phyloP scores from a whole-genome alignment of 2,329 filamentous ascomycete genomes.

The Alternaria solani region DNA sequence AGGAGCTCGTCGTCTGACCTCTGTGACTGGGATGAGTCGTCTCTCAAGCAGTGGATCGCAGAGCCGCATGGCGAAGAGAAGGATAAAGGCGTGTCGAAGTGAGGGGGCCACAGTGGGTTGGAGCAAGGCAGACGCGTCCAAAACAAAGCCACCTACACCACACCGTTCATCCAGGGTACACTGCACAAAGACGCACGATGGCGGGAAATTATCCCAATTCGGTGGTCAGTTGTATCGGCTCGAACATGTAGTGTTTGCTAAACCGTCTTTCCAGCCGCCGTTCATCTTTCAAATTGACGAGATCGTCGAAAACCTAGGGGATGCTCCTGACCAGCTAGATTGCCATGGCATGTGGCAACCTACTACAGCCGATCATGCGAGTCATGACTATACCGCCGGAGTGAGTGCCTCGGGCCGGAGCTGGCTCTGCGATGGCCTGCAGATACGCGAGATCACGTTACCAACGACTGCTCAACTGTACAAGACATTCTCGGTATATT shows the following conservation, averaged over 20 bases:
- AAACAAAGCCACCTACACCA: constrained; percentile 16
- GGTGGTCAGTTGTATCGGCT: constrained; percentile 10
- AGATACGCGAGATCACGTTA: constrained; percentile 11
- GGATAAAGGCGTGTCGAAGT: constrained; percentile 38
- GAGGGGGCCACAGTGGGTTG: constrained; percentile 15
- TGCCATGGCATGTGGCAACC: constrained; percentile 28
- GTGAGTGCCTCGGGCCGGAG: constrained; percentile 22
- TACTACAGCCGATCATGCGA: not conserved
- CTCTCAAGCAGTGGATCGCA: constrained; percentile 26
- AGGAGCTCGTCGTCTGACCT: constrained; percentile 39
- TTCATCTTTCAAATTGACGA: constrained; percentile 42
- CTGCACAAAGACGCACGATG: constrained; percentile 17
- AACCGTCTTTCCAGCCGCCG: constrained; percentile 19
- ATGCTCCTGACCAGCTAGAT: not conserved
- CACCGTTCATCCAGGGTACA: not conserved
- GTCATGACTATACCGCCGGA: not conserved
- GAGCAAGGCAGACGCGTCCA: constrained; percentile 18
- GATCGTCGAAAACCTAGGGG: constrained; percentile 21
- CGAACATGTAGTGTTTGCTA: not conserved
- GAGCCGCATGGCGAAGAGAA: constrained; percentile 40
- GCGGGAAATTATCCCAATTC: constrained; percentile 16
- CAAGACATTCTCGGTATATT: constrained; percentile 34
- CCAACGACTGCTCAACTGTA: not conserved
- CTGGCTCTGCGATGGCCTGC: constrained; percentile 27
- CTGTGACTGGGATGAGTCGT: constrained; percentile 18